These are phyloP conservation scores for Teratosphaeria epicoccoides DNA, from an alignment of 2,329 filamentous ascomycete genomes.

Conservation along the genomic window DNA sequence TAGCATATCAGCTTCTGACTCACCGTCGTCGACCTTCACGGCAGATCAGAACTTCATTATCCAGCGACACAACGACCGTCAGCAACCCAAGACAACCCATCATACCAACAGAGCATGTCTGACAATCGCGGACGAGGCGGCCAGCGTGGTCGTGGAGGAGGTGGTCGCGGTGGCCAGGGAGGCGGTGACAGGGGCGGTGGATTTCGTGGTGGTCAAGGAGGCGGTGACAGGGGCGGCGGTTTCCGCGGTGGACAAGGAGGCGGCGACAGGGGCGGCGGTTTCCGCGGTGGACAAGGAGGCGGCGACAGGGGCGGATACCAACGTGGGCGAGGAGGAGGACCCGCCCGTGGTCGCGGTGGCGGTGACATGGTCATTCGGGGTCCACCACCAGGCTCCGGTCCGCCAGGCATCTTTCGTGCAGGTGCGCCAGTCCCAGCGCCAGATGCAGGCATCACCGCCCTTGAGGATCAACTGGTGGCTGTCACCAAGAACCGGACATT, in stretches of 20 bases:
- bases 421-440: conserved; percentile 11
- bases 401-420: conserved; percentile 13
- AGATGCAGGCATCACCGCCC: conserved; percentile 13
- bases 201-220: conserved; percentile 2
- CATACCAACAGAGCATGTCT: conserved; percentile 9
- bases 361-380: conserved; percentile 11
- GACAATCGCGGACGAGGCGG: conserved; percentile 11
- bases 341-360: conserved; percentile 15
- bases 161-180: conserved; percentile 5
- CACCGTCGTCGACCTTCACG: neutral
- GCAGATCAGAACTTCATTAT: neutral
- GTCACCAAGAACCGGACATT: conserved; percentile 4
- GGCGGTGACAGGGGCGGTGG: conserved; percentile 2
- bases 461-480: conserved; percentile 7
- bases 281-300: conserved; percentile 14
- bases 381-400: conserved; percentile 12
- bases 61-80: neutral
- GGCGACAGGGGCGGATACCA: conserved; percentile 17
- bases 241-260: neutral
- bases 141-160: conserved; percentile 6
- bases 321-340: conserved; percentile 14
- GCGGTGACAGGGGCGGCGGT: neutral
- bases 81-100: neutral
- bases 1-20: neutral
- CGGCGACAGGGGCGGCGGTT: conserved; percentile 8